Evolutionary conservation across 2,329 filamentous ascomycete genomes (phyloP), one percentile per base, ranked within the genome.

Genomic region (Colletotrichum sidae): DNA sequence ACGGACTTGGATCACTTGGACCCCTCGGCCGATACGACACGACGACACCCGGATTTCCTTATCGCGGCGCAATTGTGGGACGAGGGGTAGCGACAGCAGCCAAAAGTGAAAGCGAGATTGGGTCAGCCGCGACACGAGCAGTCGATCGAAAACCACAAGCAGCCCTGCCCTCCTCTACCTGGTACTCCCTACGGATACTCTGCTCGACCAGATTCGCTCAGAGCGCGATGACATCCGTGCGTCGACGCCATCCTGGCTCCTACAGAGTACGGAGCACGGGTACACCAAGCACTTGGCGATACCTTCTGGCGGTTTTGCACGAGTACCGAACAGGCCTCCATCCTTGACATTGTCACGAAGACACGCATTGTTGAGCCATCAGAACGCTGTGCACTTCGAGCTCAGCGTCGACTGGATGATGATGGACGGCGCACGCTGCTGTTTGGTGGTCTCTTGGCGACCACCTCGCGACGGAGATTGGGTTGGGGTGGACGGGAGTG

Each of bases 191-290:
- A 25, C 25, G 25, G 25, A 25, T 25, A 25, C 4, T 25, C 3
- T 25, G 25, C 25, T 25, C 25, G 25, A 25, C 25, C 4, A 5
- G 62, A 56, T 52, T 65, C 61, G 57, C 58, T 35, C 58, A 62
- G 62, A 57, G 51, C 62, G 58, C 57, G 57, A 56, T 58, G 52
- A 58, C 52, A 62, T 65, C 62, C 62, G 62, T 65, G 62, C 62
- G 42, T 53, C 50, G 35, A 45, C 52, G 52, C 46, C 37, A 41
- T 38, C 52, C 46, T 56, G 52, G 52, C 47, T 52, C 62, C 3
- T 5, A 25, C 4, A 25, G 25, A 25, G 25, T 5, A 25, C 25
- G 25, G 25, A 25, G 25, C 25, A 25, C 25, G 25, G 25, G 4
- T 25, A 25, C 25, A 25, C 25, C 25, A 25, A 25, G 25, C 25